phyloP scores from a whole-genome alignment of 169 alveolate species.

The Eimeria falciformis region DNA sequence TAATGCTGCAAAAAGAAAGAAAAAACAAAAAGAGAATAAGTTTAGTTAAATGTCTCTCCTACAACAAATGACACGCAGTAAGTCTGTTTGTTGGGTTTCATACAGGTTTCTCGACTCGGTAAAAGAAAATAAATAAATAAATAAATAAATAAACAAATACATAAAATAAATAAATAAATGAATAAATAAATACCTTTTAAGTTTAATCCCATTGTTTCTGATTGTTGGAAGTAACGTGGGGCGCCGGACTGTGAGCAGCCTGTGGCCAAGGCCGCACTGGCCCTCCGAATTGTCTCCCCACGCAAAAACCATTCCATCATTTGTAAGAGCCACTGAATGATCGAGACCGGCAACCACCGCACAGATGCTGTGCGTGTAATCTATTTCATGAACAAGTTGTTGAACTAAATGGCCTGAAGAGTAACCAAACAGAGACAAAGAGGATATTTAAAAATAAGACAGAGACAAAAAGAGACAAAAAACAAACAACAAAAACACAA shows the following conservation, averaged over 20 bases:
- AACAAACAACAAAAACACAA: no score
- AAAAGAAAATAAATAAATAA: not conserved
- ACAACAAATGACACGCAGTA: no score
- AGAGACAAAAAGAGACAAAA: no score
- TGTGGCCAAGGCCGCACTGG: constrained; percentile 80
- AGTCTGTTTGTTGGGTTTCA: not conserved
- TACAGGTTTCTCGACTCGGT: not conserved
- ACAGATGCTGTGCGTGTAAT: constrained; percentile 71
- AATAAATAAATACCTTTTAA: constrained; percentile 66
- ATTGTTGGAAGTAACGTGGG: constrained; percentile 65
- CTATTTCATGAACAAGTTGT: constrained; percentile 49
- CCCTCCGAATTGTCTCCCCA: constrained; percentile 80
- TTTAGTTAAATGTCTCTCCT: no score
- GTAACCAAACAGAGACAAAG: no score
- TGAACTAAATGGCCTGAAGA: constrained; percentile 66
- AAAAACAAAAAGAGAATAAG: not conserved
- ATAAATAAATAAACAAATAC: not conserved
- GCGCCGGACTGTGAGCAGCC: constrained; percentile 14
- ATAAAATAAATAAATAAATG: not conserved
- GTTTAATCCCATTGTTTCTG: constrained; percentile 42
- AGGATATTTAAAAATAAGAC: no score
- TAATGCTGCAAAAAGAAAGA: constrained; percentile 51
- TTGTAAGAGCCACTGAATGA: constrained; percentile 74
- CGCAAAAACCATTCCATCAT: constrained; percentile 74
- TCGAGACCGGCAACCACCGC: constrained; percentile 77